Evolutionary conservation across 1,284 basidiomycete genomes (phyloP).

Genomic region (Boletus semigastroideus): DNA sequence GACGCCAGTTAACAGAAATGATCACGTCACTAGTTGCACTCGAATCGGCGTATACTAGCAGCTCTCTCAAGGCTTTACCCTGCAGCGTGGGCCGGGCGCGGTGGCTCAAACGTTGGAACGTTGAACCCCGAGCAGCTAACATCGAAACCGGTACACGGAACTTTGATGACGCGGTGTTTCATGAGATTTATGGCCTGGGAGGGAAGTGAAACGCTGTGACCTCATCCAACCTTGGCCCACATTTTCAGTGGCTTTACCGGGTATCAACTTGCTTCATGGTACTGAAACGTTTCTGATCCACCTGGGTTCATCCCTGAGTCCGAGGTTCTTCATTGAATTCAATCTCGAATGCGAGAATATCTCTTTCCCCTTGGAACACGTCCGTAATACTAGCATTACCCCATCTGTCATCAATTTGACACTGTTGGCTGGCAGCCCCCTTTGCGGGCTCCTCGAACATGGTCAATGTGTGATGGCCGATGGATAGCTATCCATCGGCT

Average conservation of each 20-base stretch:
- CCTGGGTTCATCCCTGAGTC: conserved; percentile 24
- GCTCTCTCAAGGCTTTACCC: background rate
- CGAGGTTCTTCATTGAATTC: conserved; percentile 20
- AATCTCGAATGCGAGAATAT: conserved; percentile 24
- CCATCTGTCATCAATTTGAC: conserved; percentile 12
- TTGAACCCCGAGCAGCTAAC: background rate
- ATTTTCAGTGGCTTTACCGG: conserved; percentile 8
- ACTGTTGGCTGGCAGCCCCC: background rate
- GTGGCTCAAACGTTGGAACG: background rate
- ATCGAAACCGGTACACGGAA: background rate
- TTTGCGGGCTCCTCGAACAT: too few species aligned
- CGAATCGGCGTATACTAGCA: background rate
- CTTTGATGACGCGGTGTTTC: conserved; percentile 4
- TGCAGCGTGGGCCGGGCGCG: background rate
- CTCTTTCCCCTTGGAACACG: conserved; percentile 22
- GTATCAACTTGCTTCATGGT: conserved; percentile 10
- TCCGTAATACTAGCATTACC: conserved; percentile 3
- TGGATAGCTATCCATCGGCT: conserved; percentile 5
- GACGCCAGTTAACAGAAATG: background rate
- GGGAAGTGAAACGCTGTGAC: conserved; percentile 10
- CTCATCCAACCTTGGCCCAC: conserved; percentile 18
- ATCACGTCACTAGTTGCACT: conserved; percentile 2
- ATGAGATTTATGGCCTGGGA: conserved; percentile 3
- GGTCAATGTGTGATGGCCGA: too few species aligned
- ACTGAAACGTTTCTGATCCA: conserved; percentile 31